Conservation (phyloP, 176 grass and related monocot species). For the Alopecurus myosuroides region DNA sequence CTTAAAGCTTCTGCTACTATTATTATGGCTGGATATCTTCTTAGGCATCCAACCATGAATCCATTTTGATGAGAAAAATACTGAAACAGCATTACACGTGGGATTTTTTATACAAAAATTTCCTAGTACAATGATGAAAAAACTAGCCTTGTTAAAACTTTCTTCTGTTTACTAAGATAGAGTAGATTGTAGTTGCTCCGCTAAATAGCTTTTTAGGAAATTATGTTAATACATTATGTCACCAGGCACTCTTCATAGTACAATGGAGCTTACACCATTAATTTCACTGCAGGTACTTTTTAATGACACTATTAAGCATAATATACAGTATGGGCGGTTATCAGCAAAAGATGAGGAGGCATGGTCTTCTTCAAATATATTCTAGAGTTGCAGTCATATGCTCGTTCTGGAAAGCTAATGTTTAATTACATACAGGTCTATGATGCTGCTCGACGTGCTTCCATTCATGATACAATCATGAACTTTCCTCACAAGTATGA, state of each 20-base stretch:
- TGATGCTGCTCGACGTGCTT: slow-evolving; percentile 73
- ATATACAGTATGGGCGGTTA: slow-evolving; percentile 92
- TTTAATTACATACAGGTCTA: slow-evolving; percentile 48
- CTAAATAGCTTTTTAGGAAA: neutral
- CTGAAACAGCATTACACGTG: neutral
- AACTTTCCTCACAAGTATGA: slow-evolving; percentile 89
- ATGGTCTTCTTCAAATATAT: slow-evolving; percentile 32
- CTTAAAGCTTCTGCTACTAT: neutral
- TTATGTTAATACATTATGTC: neutral
- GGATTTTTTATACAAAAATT: neutral
- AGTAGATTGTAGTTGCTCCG: neutral
- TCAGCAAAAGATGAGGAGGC: slow-evolving; percentile 94
- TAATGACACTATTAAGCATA: slow-evolving; percentile 96
- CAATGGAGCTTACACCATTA: slow-evolving; percentile 10
- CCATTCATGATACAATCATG: slow-evolving; percentile 91
- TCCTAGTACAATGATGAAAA: neutral
- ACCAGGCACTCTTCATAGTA: neutral
- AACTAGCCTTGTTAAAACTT: neutral
- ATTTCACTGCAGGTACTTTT: slow-evolving; percentile 81
- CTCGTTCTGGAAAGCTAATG: slow-evolving; percentile 17
- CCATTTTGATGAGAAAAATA: neutral
- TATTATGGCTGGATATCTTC: neutral
- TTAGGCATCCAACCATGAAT: slow-evolving; percentile 18
- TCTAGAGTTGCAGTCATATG: neutral
- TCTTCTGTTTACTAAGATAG: neutral